phyloP scores from a whole-genome alignment of 306 rosid genomes.

The Corylus americana region DNA sequence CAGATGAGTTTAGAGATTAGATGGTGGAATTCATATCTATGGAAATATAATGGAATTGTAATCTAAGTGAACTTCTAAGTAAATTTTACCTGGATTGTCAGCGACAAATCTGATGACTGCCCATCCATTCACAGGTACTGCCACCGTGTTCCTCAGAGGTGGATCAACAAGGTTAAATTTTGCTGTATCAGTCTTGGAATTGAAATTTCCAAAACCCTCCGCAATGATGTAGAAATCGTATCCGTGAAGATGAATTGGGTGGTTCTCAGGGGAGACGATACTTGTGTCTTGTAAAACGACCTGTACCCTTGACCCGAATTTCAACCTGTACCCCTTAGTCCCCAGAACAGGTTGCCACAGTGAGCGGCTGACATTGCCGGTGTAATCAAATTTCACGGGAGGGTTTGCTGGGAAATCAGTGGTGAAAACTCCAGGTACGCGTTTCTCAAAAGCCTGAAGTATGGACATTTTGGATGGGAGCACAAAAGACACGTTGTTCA shows the following conservation, averaged over 20 bases:
- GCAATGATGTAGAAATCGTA: constrained; percentile 85
- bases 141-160: constrained; percentile 80
- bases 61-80: neutral
- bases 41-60: neutral
- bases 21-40: neutral
- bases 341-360: constrained; percentile 73
- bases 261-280: constrained; percentile 76
- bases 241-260: constrained; percentile 91
- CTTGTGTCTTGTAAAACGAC: constrained; percentile 83
- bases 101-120: constrained; percentile 92
- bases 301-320: constrained; percentile 76
- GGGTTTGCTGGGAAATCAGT: constrained; percentile 79
- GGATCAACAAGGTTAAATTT: constrained; percentile 92
- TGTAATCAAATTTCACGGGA: constrained; percentile 62
- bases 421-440: constrained; percentile 70
- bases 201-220: constrained; percentile 83
- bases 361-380: constrained; percentile 81
- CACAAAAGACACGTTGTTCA: constrained; percentile 76
- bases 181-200: constrained; percentile 53
- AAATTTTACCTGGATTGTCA: constrained; percentile 76
- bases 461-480: constrained; percentile 67
- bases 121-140: constrained; percentile 88
- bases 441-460: constrained; percentile 63
- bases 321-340: constrained; percentile 60
- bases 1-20: neutral